Conservation (phyloP, 1,284 basidiomycete species). For the Cerrena zonata region DNA sequence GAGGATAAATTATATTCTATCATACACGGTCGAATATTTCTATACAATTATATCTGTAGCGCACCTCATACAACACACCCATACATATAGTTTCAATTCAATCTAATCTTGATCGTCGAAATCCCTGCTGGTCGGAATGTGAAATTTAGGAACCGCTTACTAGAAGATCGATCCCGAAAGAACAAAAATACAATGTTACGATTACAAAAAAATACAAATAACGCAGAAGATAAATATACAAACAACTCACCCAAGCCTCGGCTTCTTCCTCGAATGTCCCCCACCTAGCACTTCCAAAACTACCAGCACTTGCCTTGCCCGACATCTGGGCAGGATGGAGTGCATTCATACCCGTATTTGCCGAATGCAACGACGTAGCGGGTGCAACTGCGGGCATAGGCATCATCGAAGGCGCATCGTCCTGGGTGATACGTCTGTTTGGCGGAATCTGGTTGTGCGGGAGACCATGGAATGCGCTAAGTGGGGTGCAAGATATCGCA, state of each 20-base stretch:
- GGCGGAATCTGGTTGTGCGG: constrained; percentile 59
- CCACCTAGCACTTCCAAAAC: constrained; percentile 40
- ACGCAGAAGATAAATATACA: too few relatives aligned
- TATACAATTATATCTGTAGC: too few relatives aligned
- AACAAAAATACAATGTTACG: too few relatives aligned
- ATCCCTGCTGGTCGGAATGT: too few relatives aligned
- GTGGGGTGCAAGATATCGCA: background rate
- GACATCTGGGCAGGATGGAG: constrained; percentile 33
- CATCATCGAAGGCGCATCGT: constrained; percentile 75
- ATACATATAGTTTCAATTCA: too few relatives aligned
- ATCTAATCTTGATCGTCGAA: too few relatives aligned
- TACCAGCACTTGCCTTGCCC: constrained; percentile 34
- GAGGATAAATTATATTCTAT: too few relatives aligned
- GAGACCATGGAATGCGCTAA: constrained; percentile 59
- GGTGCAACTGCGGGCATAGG: constrained; percentile 41
- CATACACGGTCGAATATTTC: too few relatives aligned
- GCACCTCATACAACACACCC: too few relatives aligned
- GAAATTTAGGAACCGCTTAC: too few relatives aligned
- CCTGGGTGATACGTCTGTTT: constrained; percentile 67
- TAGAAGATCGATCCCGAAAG: too few relatives aligned
- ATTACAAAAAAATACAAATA: too few relatives aligned
- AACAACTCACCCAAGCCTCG: constrained; percentile 30
- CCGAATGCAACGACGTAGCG: constrained; percentile 9
- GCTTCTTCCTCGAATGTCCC: constrained; percentile 37
- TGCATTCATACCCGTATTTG: constrained; percentile 3